phyloP scores from a whole-genome alignment of 1,284 basidiomycete genomes.

The Caloboletus firmus region DNA sequence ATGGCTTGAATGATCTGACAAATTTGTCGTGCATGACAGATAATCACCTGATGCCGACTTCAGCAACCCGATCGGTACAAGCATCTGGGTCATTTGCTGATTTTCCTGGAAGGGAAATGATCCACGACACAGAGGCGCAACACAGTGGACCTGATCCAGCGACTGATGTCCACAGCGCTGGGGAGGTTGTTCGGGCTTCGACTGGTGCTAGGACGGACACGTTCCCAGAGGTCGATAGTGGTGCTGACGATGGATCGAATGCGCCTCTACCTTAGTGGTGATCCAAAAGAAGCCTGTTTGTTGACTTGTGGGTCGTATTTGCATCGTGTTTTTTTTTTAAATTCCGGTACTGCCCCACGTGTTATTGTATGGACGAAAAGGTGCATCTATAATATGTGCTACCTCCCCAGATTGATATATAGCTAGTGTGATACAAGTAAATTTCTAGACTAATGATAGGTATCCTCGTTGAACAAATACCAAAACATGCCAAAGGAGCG shows the following conservation, averaged over 20 bases:
- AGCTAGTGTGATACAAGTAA: constrained; percentile 29
- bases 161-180: neutral
- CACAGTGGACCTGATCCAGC: neutral
- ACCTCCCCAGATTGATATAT: constrained; percentile 9
- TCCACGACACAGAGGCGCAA: constrained; percentile 1
- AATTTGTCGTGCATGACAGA: constrained; percentile 33
- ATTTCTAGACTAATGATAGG: constrained; percentile 34
- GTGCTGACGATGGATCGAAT: neutral
- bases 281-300: neutral
- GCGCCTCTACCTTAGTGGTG: neutral
- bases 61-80: constrained; percentile 6
- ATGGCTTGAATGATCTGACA: neutral
- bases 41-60: constrained; percentile 47
- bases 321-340: neutral
- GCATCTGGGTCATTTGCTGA: neutral
- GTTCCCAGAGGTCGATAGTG: neutral
- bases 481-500: constrained; percentile 20
- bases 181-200: constrained; percentile 4
- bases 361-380: constrained; percentile 1
- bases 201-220: neutral
- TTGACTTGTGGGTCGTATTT: neutral
- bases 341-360: neutral
- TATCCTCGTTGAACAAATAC: constrained; percentile 13
- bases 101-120: neutral
- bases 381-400: constrained; percentile 9